A percentile compares a stretch with the other conserved stretches of the same genome.
phyloP scores from a whole-genome alignment of 1,284 basidiomycete species.

The Singerocomus inundabilis region DNA sequence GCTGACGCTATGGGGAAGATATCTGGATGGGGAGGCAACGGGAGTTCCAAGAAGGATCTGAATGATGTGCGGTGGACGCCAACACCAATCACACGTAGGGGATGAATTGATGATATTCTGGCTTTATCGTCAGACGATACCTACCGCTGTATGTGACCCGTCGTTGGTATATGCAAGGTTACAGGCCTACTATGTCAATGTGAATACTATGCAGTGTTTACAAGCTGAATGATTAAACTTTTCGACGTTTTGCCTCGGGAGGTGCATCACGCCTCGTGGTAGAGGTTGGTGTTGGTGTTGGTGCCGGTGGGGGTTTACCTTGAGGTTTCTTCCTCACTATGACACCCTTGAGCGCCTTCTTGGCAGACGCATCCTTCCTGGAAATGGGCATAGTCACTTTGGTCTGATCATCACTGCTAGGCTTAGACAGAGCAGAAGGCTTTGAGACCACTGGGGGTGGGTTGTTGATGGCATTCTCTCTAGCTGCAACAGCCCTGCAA shows the following conservation, averaged over 20 bases:
- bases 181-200: conserved; percentile 11
- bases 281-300: conserved; percentile 16
- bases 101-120: conserved; percentile 8
- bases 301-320: conserved; percentile 23
- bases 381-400: conserved; percentile 16
- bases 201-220: conserved; percentile 13
- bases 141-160: conserved; percentile 2
- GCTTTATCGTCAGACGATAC: not conserved
- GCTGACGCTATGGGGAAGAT: conserved; percentile 67
- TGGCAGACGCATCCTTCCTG: conserved; percentile 51
- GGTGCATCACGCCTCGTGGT: conserved; percentile 23
- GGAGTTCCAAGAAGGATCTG: conserved; percentile 51
- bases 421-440: conserved; percentile 14
- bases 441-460: conserved; percentile 25
- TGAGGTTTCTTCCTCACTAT: conserved; percentile 74
- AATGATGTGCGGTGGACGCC: conserved; percentile 77
- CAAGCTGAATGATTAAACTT: conserved; percentile 37
- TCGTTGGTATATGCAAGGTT: conserved; percentile 12
- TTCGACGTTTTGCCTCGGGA: conserved; percentile 54
- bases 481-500: conserved; percentile 70
- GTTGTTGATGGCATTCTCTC: conserved; percentile 53
- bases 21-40: conserved; percentile 55
- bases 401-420: conserved; percentile 22
- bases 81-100: conserved; percentile 47
- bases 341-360: conserved; percentile 69